phyloP scores from a whole-genome alignment of 2,329 filamentous ascomycete species.

The Paecilomyces dactylethromorphus region DNA sequence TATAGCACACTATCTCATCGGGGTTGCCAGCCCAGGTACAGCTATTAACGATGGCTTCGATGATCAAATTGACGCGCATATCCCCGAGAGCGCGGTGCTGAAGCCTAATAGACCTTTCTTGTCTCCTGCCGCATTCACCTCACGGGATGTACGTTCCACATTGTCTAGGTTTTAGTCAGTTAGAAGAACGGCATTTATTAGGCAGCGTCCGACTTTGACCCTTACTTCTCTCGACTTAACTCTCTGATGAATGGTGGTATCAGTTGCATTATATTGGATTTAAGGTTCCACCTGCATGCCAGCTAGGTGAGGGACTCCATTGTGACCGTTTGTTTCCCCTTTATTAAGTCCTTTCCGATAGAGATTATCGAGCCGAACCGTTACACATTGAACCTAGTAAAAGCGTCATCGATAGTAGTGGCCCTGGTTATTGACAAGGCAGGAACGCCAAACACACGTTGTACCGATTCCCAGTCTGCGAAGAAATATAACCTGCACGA shows the following conservation, averaged over 20 bases:
- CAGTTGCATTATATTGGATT: slow-evolving; percentile 47
- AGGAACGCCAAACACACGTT: slow-evolving; percentile 45
- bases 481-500: slow-evolving; percentile 45
- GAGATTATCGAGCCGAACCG: slow-evolving; percentile 44
- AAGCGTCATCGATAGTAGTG: slow-evolving; percentile 43
- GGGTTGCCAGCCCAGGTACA: slow-evolving; percentile 42
- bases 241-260: slow-evolving; percentile 44
- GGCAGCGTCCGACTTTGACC: slow-evolving; percentile 45
- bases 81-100: slow-evolving; percentile 41
- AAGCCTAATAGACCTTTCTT: slow-evolving; percentile 41
- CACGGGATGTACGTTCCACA: slow-evolving; percentile 42
- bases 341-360: slow-evolving; percentile 45
- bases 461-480: slow-evolving; percentile 33
- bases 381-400: slow-evolving; percentile 45
- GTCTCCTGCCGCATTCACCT: slow-evolving; percentile 44
- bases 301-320: slow-evolving; percentile 43
- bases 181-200: slow-evolving; percentile 41
- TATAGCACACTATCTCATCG: slow-evolving; percentile 41
- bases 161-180: slow-evolving; percentile 46
- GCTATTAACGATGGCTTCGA: slow-evolving; percentile 48
- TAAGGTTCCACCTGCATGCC: slow-evolving; percentile 43
- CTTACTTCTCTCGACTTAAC: slow-evolving; percentile 46
- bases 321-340: slow-evolving; percentile 46
- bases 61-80: slow-evolving; percentile 42
- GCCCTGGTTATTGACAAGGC: slow-evolving; percentile 41